Conservation (phyloP, 75 land plant genomes). For the Sequoiadendron giganteum region DNA sequence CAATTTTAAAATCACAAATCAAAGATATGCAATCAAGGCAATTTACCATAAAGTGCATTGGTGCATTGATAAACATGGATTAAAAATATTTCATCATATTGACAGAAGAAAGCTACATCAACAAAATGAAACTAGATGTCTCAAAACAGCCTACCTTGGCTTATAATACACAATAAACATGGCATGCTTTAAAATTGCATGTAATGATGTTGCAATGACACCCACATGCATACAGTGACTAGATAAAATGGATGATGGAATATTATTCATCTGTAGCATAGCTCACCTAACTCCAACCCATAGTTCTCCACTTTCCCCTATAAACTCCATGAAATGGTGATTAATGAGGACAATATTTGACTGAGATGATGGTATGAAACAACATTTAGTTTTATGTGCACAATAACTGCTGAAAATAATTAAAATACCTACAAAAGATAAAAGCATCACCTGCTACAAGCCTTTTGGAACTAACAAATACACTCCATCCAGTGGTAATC, state of each 20-base stretch:
- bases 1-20: neutral
- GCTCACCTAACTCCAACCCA: slow-evolving; percentile 66
- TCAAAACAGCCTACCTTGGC: too few relatives aligned
- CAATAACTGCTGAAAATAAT: neutral
- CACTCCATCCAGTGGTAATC: slow-evolving; percentile 79
- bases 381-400: neutral
- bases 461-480: too few relatives aligned
- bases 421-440: slow-evolving; percentile 55
- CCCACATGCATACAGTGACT: too few relatives aligned
- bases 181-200: slow-evolving; percentile 59
- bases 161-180: slow-evolving; percentile 56
- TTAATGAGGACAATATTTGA: neutral
- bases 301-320: slow-evolving; percentile 66
- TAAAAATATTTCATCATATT: too few relatives aligned
- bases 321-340: slow-evolving; percentile 11
- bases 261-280: slow-evolving; percentile 37
- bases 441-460: slow-evolving; percentile 77
- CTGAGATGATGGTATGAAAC: neutral
- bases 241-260: slow-evolving; percentile 70
- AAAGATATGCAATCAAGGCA: neutral
- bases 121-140: too few relatives aligned
- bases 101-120: too few relatives aligned
- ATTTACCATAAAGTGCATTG: too few relatives aligned
- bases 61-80: neutral
- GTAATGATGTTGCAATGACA: slow-evolving; percentile 76